Base-by-base conservation (phyloP, 208 protist genomes). In the Naegleria fowleri region DNA sequence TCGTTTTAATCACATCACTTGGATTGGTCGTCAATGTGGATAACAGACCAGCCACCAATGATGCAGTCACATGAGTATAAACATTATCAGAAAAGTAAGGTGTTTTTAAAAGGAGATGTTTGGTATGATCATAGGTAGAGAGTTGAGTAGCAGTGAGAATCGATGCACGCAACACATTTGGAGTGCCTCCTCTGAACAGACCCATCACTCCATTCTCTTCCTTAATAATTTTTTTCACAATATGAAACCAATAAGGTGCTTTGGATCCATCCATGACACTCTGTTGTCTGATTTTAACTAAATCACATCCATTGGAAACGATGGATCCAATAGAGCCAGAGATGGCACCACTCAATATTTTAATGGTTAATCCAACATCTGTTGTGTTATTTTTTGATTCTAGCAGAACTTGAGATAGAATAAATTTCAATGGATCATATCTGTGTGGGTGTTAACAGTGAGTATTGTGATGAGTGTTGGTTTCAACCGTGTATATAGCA, bases 61-160 rank as follows among this genome's bases (percentile, higher is more conserved):
- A 25, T 40, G 55, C n/a, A 11, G 55, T 29, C n/a, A 86, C 6
- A 13, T 91, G 89, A 11, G 55, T 83, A 22, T 58, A 41, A 15
- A 86, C 7, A 29, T 52, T 83, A 40, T 91, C 89, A n/a, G n/a
- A 7, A 5, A 79, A 89, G 36, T 41, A 33, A 43, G 43, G 5
- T 11, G 36, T 36, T 16, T 76, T 83, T 0, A 92, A 29, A 51
- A 92, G 36, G 5, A 41, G 15, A 25, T 75, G 43, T 59, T 92
- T 92, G 19, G 19, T 40, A 33, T 75, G 51, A n/a, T 92, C 92
- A 89, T 92, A 92, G 4, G 58, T 55, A 41, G 84, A 59, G 0
- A 92, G 19, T 91, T 92, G 92, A 55, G 75, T 51, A 51, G 83
- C 84, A 40, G 92, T 92, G 22, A 92, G n/a, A 36, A 92, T 58